Conservation (phyloP, 768 basidiomycete species). For the Pisolithus albus region DNA sequence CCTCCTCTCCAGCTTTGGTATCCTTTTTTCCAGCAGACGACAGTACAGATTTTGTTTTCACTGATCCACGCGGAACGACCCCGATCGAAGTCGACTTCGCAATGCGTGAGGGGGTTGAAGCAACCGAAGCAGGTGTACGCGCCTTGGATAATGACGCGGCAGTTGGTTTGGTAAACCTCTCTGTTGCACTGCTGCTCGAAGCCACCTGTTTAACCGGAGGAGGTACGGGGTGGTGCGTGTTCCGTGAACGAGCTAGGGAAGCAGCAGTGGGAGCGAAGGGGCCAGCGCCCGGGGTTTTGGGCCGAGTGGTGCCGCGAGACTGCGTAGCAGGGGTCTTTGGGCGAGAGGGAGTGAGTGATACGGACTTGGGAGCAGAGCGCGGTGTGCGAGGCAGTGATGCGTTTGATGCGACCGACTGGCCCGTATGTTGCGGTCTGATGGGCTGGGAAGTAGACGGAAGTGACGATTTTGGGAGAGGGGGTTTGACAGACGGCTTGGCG, state of each 20-base stretch:
- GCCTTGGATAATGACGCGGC: conserved; percentile 67
- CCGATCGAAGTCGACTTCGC: conserved; percentile 26
- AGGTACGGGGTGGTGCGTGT: conserved; percentile 39
- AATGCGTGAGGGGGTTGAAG: conserved; percentile 18
- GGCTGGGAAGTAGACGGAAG: conserved; percentile 32
- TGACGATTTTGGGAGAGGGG: conserved; percentile 24
- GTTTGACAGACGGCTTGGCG: conserved; percentile 15
- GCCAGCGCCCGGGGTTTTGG: conserved; percentile 60
- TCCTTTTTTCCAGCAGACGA: conserved; percentile 22
- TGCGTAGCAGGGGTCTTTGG: conserved; percentile 31
- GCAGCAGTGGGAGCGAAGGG: conserved; percentile 81
- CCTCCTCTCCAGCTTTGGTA: conserved; percentile 14
- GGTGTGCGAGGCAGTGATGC: conserved; percentile 21
- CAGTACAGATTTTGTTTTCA: conserved; percentile 22
- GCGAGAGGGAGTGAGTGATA: conserved; percentile 27
- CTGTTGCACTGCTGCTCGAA: conserved; percentile 46
- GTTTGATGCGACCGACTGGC: conserved; percentile 33
- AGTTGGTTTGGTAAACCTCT: conserved; percentile 76
- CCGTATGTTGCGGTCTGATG: conserved; percentile 35
- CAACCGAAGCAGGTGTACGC: conserved; percentile 27
- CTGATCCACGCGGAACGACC: conserved; percentile 23
- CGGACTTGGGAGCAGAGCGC: conserved; percentile 21
- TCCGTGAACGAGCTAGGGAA: conserved; percentile 65
- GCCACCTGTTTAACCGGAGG: conserved; percentile 50
- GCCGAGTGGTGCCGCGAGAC: conserved; percentile 24